phyloP scores from a whole-genome alignment of 176 grass and related monocot genomes.

The Oryza longistaminata region DNA sequence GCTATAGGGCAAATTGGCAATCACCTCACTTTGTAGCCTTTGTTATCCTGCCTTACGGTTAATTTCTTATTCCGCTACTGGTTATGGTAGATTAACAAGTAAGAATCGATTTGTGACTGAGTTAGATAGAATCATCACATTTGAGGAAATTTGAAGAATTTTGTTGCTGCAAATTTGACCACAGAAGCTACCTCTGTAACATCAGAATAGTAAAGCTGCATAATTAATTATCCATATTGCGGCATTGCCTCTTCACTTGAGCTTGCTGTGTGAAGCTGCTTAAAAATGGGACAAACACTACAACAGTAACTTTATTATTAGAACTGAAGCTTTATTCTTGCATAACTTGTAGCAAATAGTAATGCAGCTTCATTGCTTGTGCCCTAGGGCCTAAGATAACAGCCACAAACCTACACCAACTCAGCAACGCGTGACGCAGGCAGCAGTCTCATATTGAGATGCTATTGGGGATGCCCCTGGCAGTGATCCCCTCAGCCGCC shows the following conservation, averaged over 20 bases:
- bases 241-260: neutral
- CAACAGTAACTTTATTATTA: neutral
- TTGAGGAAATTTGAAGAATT: no score
- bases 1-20: no score
- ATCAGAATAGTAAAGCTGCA: neutral
- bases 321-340: neutral
- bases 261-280: neutral
- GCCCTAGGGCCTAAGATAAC: neutral
- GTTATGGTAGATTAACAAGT: no score
- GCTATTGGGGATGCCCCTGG: neutral
- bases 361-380: neutral
- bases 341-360: neutral
- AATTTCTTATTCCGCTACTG: no score
- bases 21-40: no score
- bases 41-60: no score
- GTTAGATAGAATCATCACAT: no score
- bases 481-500: neutral
- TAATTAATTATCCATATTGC: neutral
- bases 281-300: neutral
- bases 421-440: no score
- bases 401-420: neutral
- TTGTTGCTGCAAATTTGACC: no score
- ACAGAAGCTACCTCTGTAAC: no score
- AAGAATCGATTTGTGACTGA: no score
- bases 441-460: neutral